Percentiles rank a stretch among this genome's conserved stretches.
These are phyloP conservation scores for Nidularia pulvinata DNA, from an alignment of 768 basidiomycete genomes.

Conservation along the genomic window DNA sequence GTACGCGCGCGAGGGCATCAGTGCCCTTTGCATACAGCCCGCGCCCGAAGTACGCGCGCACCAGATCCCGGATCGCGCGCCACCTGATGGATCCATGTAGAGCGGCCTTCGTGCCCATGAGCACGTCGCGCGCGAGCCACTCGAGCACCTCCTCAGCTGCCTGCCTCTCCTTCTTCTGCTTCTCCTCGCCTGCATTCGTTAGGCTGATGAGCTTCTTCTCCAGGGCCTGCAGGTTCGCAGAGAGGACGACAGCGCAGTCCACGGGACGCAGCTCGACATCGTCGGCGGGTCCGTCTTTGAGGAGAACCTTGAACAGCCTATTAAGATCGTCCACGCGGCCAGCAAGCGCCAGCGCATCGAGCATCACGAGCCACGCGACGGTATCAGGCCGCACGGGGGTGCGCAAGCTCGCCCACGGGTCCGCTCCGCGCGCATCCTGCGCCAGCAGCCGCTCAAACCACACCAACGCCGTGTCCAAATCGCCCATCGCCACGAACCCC, in stretches of 20 bases:
- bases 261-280: conserved; percentile 25
- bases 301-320: conserved; percentile 40
- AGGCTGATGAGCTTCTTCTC: no score
- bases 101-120: no score
- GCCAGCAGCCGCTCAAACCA: conserved; percentile 74
- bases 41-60: no score
- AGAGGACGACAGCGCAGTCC: conserved; percentile 43
- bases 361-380: conserved; percentile 56
- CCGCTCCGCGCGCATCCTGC: conserved; percentile 26
- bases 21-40: no score
- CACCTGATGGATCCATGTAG: no score
- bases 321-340: conserved; percentile 56
- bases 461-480: conserved; percentile 57
- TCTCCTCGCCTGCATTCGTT: no score
- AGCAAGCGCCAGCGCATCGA: conserved; percentile 51
- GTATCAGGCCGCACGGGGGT: conserved; percentile 44
- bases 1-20: no score
- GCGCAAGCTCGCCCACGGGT: conserved; percentile 25
- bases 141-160: no score
- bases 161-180: no score
- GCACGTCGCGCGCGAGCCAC: no score
- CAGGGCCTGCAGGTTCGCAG: conserved; percentile 26
- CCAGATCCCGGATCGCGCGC: no score
- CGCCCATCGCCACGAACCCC: conserved; percentile 64
- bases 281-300: conserved; percentile 29